Base-by-base conservation (phyloP, 1,284 basidiomycete species). In the Pyrrhoderma lamaoense region DNA sequence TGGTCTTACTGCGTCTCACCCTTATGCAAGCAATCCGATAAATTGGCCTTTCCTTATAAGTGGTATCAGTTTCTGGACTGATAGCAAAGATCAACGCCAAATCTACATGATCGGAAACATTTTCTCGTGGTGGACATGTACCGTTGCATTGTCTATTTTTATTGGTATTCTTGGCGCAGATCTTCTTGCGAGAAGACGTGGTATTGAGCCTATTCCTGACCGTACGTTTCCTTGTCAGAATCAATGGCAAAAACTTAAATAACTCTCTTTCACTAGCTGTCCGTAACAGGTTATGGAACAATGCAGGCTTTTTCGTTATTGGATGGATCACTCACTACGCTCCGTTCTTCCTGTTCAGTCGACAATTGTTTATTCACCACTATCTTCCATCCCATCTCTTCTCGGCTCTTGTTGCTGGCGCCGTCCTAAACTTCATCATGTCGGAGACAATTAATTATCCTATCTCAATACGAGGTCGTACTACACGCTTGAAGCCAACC, bases 61-160 rank as follows among this genome's bases (percentile, higher is more conserved):
- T 56, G 96, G 96, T 46, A 97, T 99, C 68, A 93, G 89, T 62
- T 99, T 99, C 77, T 99, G 96, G 96, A 98, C 95, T 1, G 76
- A 91, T 60, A 84, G 77, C 57, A 82, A 86, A 11, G 74, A 75
- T 14, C 83, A 89, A 62, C 85, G 90, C 67, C 96, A 99, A 69
- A 93, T 99, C 51, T 98, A 98, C 70, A 77, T 99, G 61, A 87
- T 95, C 59, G 96, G 96, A 31, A 99, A 99, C 66, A 67, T 95
- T 39, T 68, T 93, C 58, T 88, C 89, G 19, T 99, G 95, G 94
- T 99, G 95, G 93, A 77, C 86, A 8, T 89, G 89, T 66, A 82
- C 92, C 21, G 75, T 95, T 39, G 82, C 84, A 3, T 67, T 98
- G 49, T 88, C 87, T 2, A 80, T 98, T 46, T 97, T 89, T 64